Evolutionary conservation across 2,329 filamentous ascomycete species (phyloP).

Genomic region (Hawksworthiomyces lignivorus): DNA sequence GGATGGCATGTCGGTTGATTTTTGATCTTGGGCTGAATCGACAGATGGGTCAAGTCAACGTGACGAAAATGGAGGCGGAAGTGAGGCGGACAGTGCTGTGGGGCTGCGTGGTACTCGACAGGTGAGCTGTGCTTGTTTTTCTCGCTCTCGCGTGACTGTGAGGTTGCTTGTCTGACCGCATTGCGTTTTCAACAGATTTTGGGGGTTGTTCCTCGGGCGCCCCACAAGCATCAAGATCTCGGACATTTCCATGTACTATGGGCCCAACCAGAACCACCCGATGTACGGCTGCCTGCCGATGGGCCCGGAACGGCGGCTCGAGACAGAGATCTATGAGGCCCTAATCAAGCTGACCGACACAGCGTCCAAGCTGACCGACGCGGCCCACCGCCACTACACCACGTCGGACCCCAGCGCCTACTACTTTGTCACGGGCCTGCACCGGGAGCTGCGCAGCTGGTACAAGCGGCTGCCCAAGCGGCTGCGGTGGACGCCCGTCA

Average conservation of each 20-base stretch:
- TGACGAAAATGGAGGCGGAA: conserved; percentile 10
- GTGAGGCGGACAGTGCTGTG: conserved; percentile 15
- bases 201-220: conserved; percentile 14
- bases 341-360: conserved; percentile 12
- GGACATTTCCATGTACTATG: conserved; percentile 13
- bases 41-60: conserved; percentile 7
- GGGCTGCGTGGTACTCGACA: conserved; percentile 13
- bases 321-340: conserved; percentile 14
- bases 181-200: too few species aligned
- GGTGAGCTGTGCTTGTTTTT: neutral
- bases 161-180: too few species aligned
- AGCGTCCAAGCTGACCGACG: conserved; percentile 10
- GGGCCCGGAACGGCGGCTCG: conserved; percentile 9
- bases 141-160: too few species aligned
- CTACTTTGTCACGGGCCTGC: conserved; percentile 11
- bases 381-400: conserved; percentile 6
- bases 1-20: conserved; percentile 14
- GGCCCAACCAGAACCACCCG: conserved; percentile 2
- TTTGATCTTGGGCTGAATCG: conserved; percentile 15
- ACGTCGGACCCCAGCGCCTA: conserved; percentile 10
- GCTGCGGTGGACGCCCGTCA: conserved; percentile 23
- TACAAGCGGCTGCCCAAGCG: conserved; percentile 7
- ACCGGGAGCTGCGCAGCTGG: conserved; percentile 11
- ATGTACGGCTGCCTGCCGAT: conserved; percentile 7
- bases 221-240: conserved; percentile 15